Percentiles rank a stretch among this genome's conserved stretches.
Evolutionary conservation across 1,284 basidiomycete genomes (phyloP).

Genomic region (Mycena sp.): DNA sequence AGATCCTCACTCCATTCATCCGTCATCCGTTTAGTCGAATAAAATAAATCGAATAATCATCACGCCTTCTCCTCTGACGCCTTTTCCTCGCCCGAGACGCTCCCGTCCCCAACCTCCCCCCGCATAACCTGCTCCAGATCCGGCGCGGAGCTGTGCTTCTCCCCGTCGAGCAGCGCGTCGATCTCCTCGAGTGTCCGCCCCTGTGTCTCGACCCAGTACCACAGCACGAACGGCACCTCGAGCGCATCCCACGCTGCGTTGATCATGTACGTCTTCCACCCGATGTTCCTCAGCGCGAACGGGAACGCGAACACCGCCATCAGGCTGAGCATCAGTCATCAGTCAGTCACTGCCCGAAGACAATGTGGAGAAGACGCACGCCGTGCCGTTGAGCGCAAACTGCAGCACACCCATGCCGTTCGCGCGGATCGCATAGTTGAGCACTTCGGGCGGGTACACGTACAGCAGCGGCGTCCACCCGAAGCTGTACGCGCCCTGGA

Average conservation of each 20-base stretch:
- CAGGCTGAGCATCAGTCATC: slow-evolving; percentile 16
- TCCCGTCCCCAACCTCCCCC: slow-evolving; percentile 10
- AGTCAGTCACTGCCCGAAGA: neutral
- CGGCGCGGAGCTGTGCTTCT: slow-evolving; percentile 30
- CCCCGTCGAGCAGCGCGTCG: slow-evolving; percentile 34
- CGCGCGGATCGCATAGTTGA: slow-evolving; percentile 36
- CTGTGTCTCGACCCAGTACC: slow-evolving; percentile 36
- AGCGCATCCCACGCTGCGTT: slow-evolving; percentile 37
- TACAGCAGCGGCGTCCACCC: slow-evolving; percentile 38
- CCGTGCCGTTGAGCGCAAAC: slow-evolving; percentile 32
- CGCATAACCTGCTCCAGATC: slow-evolving; percentile 32
- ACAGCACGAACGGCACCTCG: slow-evolving; percentile 31
- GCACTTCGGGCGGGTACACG: slow-evolving; percentile 35
- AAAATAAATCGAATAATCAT: too few species aligned
- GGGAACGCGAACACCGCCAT: slow-evolving; percentile 37
- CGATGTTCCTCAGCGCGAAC: slow-evolving; percentile 31
- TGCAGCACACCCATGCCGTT: slow-evolving; percentile 37
- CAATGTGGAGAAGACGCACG: slow-evolving; percentile 14
- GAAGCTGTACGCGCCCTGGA: slow-evolving; percentile 36
- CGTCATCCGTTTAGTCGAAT: too few species aligned
- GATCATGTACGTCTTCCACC: slow-evolving; percentile 39
- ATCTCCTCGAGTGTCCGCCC: slow-evolving; percentile 36
- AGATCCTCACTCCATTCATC: too few species aligned
- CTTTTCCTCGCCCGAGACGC: neutral
- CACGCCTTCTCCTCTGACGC: too few species aligned